Base-by-base conservation (phyloP, 1,284 basidiomycete genomes). In the Dichomitus squalens region DNA sequence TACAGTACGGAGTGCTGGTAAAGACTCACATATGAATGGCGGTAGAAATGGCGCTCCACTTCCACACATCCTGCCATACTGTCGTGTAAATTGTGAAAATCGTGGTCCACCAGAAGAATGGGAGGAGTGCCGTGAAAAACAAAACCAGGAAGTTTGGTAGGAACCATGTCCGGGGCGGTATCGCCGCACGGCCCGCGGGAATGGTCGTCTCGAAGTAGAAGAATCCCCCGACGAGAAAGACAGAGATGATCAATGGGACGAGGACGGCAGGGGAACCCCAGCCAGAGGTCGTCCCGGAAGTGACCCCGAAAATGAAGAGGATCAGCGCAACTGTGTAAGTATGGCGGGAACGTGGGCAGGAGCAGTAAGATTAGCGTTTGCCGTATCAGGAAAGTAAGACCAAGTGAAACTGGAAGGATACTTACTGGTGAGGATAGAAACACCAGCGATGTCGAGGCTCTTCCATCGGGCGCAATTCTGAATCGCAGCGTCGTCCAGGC, bases 231-330 rank as follows among this genome's bases (percentile, higher is more conserved):
- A 77, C 66, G 58, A 76, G 60, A 52, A 75, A 53, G 31, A 79
- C 61, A 8, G 79, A 75, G 40, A 81, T 71, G 51, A 79, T 66
- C 21, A 82, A 70, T 3, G 80, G 77, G 8, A 70, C 75, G 34
- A 82, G 65, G 20, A 79, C 77, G 5, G 50, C 63, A 0, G 75
- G 75, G 0, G 75, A 69, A 1, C 61, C 68, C 81, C 81, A 83
- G 14, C 80, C 78, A 9, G 64, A 58, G 2, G 70, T 68, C 3
- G 79, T 76, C 2, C 78, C 80, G 6, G 77, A 76, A 2, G 81
- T 83, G 27, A 82, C 67, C 1, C 76, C 77, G 59, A 77, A 81
- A 36, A 82, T 76, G 66, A 83, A 80, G 18, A 82, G 67, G 41
- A 72, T 66, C n/a, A 72, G 62, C 0, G 70, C 70, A 12, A 62